Conservation (phyloP, 2,329 filamentous ascomycete genomes). For the Pseudopyrenochaeta lycopersici region DNA sequence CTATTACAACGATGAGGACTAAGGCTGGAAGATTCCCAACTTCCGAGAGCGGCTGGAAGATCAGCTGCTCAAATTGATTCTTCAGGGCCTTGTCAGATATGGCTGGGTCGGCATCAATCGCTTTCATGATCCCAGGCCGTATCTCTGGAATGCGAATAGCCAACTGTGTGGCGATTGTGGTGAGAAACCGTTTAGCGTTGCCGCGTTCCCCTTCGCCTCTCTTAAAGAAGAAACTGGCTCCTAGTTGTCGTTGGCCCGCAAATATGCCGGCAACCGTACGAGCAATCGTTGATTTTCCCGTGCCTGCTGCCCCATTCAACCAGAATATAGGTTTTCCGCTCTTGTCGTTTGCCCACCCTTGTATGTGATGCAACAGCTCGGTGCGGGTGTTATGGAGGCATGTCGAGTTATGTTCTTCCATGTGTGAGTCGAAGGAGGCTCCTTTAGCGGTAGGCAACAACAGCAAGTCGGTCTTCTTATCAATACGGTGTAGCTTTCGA, state of each 20-base stretch:
- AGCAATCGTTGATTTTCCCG: conserved; percentile 22
- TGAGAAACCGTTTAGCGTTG: conserved; percentile 19
- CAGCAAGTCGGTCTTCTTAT: no score
- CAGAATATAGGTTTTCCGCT: conserved; percentile 38
- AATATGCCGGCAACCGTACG: conserved; percentile 29
- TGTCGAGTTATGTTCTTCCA: conserved; percentile 19
- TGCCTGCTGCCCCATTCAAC: conserved; percentile 33
- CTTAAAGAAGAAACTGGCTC: conserved; percentile 23
- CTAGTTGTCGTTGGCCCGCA: conserved; percentile 3
- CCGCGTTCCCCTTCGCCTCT: conserved; percentile 19
- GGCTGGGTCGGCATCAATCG: conserved; percentile 13
- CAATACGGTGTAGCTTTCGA: no score
- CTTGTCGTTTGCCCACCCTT: conserved; percentile 22
- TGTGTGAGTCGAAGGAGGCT: conserved; percentile 25
- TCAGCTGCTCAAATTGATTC: conserved; percentile 14
- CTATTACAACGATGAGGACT: conserved; percentile 14
- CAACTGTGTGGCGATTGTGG: conserved; percentile 27
- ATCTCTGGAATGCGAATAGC: conserved; percentile 11
- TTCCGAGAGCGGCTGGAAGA: conserved; percentile 12
- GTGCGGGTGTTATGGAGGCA: conserved; percentile 37
- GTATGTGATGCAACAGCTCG: conserved; percentile 30
- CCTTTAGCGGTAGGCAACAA: conserved; percentile 10
- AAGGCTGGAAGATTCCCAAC: neutral
- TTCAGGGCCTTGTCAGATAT: conserved; percentile 10
- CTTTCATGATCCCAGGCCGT: conserved; percentile 15